phyloP scores from a whole-genome alignment of 1,139 yeast species.

The Saccharomyces pastorianus region DNA sequence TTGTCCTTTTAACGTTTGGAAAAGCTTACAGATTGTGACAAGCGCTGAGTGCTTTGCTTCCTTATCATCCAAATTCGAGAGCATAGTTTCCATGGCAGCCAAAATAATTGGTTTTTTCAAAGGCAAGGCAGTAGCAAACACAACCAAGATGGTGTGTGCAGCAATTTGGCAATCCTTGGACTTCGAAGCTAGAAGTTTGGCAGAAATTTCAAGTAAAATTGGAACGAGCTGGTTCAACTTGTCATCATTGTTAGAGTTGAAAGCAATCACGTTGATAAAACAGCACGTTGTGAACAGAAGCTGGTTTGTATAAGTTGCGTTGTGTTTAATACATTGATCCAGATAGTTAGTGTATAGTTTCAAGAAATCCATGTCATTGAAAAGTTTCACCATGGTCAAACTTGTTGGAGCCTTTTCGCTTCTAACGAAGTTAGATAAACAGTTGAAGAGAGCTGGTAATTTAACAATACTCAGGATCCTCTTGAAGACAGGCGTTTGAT shows the following conservation, averaged over 20 bases:
- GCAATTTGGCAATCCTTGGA: slow-evolving; percentile 68
- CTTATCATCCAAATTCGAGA: slow-evolving; percentile 37
- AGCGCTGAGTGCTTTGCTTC: slow-evolving; percentile 36
- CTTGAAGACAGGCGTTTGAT: slow-evolving; percentile 61
- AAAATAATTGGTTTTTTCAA: slow-evolving; percentile 53
- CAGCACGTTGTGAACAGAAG: slow-evolving; percentile 73
- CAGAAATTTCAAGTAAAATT: slow-evolving; percentile 47
- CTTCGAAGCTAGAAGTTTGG: slow-evolving; percentile 43
- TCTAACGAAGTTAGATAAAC: slow-evolving; percentile 64
- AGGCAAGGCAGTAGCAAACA: slow-evolving; percentile 65
- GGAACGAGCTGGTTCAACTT: slow-evolving; percentile 42
- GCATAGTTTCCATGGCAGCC: slow-evolving; percentile 65
- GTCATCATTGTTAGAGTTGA: slow-evolving; percentile 38
- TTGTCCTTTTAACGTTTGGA: slow-evolving; percentile 35
- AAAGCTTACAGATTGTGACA: slow-evolving; percentile 33
- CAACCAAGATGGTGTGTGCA: slow-evolving; percentile 74
- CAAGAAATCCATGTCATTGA: slow-evolving; percentile 62
- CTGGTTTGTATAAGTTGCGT: slow-evolving; percentile 56
- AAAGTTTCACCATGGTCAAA: slow-evolving; percentile 61
- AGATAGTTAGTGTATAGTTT: slow-evolving; percentile 57
- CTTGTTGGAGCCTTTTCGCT: slow-evolving; percentile 57
- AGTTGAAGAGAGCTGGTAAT: slow-evolving; percentile 71
- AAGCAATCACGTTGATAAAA: slow-evolving; percentile 52
- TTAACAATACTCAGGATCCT: slow-evolving; percentile 65
- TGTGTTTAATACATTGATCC: slow-evolving; percentile 45